Evolutionary conservation across 1,284 basidiomycete species (phyloP).

Genomic region (Kalmanozyma brasiliensis): DNA sequence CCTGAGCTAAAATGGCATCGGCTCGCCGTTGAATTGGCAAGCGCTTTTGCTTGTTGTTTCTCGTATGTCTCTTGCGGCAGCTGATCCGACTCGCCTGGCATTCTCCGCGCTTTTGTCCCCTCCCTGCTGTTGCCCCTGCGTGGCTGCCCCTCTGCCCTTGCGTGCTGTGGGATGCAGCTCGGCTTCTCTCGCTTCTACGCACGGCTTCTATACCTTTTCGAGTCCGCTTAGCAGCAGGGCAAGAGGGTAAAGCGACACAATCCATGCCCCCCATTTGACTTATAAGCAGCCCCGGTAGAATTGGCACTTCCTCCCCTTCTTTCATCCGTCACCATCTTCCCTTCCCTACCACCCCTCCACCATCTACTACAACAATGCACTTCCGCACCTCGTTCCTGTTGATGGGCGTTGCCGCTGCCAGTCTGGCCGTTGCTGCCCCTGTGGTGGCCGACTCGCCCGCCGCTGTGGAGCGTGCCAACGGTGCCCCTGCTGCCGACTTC

Average conservation of each 20-base stretch:
- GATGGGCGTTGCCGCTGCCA: slow-evolving; percentile 34
- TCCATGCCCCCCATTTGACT: background rate
- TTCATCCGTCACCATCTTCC: background rate
- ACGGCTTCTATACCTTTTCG: slow-evolving; percentile 26
- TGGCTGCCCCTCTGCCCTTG: slow-evolving; percentile 6
- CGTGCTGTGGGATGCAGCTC: slow-evolving; percentile 21
- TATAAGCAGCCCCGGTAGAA: background rate
- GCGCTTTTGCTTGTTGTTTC: too few species aligned
- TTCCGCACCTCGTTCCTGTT: slow-evolving; percentile 34
- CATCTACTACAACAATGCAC: slow-evolving; percentile 23
- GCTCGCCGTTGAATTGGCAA: too few species aligned
- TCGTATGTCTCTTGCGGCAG: too few species aligned
- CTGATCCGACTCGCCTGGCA: too few species aligned
- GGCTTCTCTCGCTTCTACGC: slow-evolving; percentile 40
- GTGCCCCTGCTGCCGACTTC: slow-evolving; percentile 21
- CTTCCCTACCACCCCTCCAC: background rate
- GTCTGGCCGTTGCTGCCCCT: slow-evolving; percentile 35
- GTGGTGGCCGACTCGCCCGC: slow-evolving; percentile 9
- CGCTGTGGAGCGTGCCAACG: slow-evolving; percentile 31
- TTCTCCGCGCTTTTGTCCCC: too few species aligned
- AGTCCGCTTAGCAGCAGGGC: background rate
- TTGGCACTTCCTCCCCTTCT: background rate
- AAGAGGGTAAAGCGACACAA: background rate
- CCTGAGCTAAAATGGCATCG: too few species aligned
- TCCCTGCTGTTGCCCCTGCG: slow-evolving; percentile 1